Base-by-base conservation (phyloP, 306 rosid species). In the Prunus mira region DNA sequence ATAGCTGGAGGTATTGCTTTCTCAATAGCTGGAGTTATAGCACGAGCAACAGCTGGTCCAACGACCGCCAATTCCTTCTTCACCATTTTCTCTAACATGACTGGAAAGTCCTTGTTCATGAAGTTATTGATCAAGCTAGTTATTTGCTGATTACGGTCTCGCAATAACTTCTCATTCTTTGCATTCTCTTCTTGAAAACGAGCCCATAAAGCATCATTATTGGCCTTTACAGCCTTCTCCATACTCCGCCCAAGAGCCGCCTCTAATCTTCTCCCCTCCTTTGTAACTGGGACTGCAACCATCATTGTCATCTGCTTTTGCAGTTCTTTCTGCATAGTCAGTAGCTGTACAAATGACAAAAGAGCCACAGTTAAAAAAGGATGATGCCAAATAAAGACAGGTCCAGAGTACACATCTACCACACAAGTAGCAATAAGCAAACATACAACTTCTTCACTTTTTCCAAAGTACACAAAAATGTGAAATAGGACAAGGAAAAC, bases 181-280 rank as follows among this genome's bases (percentile, higher is more conserved):
- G 85, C 89, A 84, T 79, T 91, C 82, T 96, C 99, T 86, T 93
- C 98, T 78, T 88, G 99, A 77, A 93, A 75, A 67, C 93, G 89
- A 82, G 96, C 96, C 98, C 93, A 96, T 71, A 96, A 77, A 79
- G 90, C 93, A 82, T 96, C 99, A 50, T 78, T 76, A 28, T 91
- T 89, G 49, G 93, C 86, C 86, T 91, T 93, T 64, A 91, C 69
- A 78, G 91, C 77, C 79, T 89, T 96, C 78, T 96, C 98, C 90
- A 88, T 86, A 89, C 74, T 89, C 73, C 89, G 87, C 71, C 96
- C 96, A 20, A 93, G 79, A 79, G 92, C 81, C 8, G 91, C 84
- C 89, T 96, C 98, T 20, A 96, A 91, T 83, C 97, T 79, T 80
- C 84, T 91, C 58, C 99, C 96, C 84, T 96, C 99, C 91, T 96